Base-by-base conservation (phyloP, 108 stramenopile species). In the Fistulifera pelliculosa region DNA sequence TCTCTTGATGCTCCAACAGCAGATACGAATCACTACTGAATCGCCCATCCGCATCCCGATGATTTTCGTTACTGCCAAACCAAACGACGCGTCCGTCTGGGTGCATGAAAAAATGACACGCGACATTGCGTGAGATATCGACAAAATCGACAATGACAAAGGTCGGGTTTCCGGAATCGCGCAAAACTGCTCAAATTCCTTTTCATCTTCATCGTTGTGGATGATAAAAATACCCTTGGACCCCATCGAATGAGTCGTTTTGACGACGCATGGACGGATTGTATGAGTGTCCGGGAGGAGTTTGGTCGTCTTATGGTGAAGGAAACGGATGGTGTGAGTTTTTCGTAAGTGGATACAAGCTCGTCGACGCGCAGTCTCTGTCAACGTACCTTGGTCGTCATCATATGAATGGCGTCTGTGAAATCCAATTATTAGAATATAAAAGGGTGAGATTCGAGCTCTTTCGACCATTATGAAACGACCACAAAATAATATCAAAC, bases 51-150 rank as follows among this genome's bases (percentile, higher is more conserved):
- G 53, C 27, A 38, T 31, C 16, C 5, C 66, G 59, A 17, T 61
- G 27, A 49, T 68, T 68, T 47, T 68, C 66, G 54, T 68, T 68
- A 42, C 57, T 58, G 16, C 66, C 66, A 48, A 68, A 61, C 66
- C 66, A 68, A 3, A 53, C 54, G 19, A 61, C 47, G 42, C 25
- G 47, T 1, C 66, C 66, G 49, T 60, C 49, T 1, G 66, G 66
- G 48, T 68, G 66, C 52, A 68, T 60, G 54, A 61, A 68, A 41
- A 68, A 68, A 54, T 68, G 66, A 47, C 66, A 68, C 8, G 66
- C 66, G 27, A 61, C 60, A 38, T 68, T 68, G 38, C 66, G 66
- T 35, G 42, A 7, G 48, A 68, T 68, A 38, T 68, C 66, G 14
- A 68, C 66, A 25, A 68, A 68, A 31, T 60, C 60, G 17, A 47